These are phyloP conservation scores for Hygrocybe punicea DNA, from an alignment of 768 basidiomycete species.

Conservation along the genomic window DNA sequence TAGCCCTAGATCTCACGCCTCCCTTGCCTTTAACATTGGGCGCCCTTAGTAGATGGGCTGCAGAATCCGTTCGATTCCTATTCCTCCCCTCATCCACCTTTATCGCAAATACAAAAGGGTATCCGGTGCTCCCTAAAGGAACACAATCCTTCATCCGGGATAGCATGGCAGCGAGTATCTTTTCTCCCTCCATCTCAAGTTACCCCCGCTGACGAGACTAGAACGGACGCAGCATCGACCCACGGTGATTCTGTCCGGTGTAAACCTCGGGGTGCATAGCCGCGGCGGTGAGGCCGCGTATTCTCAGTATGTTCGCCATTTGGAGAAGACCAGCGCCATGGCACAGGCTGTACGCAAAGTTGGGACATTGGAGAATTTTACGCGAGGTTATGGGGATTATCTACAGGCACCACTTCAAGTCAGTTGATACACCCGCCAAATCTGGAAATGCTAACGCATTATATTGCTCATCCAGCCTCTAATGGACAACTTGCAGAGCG, in stretches of 20 bases:
- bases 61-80: slow-evolving; percentile 87
- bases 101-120: slow-evolving; percentile 93
- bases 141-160: slow-evolving; percentile 89
- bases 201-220: slow-evolving; percentile 12
- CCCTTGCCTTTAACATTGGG: slow-evolving; percentile 77
- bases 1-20: slow-evolving; percentile 89
- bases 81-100: slow-evolving; percentile 88
- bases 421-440: slow-evolving; percentile 16
- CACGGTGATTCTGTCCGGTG: slow-evolving; percentile 75
- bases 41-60: slow-evolving; percentile 83
- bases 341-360: slow-evolving; percentile 59
- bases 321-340: slow-evolving; percentile 73
- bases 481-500: slow-evolving; percentile 95
- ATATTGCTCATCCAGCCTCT: slow-evolving; percentile 59
- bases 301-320: slow-evolving; percentile 79
- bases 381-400: slow-evolving; percentile 91
- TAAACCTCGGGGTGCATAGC: slow-evolving; percentile 58
- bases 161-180: slow-evolving; percentile 70
- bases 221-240: slow-evolving; percentile 67
- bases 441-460: neutral
- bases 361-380: slow-evolving; percentile 85
- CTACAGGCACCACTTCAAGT: slow-evolving; percentile 93
- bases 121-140: slow-evolving; percentile 92
- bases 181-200: slow-evolving; percentile 5
- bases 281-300: slow-evolving; percentile 86